Evolutionary conservation across 306 rosid genomes (phyloP).

Genomic region (Herpetospermum pedunculosum): DNA sequence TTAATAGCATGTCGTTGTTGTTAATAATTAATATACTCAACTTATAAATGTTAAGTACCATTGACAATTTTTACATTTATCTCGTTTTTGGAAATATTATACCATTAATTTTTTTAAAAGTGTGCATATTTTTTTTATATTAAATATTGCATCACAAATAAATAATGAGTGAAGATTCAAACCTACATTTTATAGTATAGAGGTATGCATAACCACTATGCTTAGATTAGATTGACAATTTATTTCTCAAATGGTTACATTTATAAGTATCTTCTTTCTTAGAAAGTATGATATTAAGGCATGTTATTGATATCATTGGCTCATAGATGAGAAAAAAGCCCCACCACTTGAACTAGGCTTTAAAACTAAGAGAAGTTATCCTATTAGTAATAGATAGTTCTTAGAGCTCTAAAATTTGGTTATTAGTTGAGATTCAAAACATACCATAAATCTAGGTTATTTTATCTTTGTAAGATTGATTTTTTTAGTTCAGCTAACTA

Average conservation of each 20-base stretch:
- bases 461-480: not conserved
- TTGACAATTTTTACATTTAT: too few relatives aligned
- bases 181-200: too few relatives aligned
- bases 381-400: not conserved
- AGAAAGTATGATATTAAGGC: not conserved
- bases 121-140: too few relatives aligned
- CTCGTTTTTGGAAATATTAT: too few relatives aligned
- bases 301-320: not conserved
- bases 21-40: too few relatives aligned
- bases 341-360: not conserved
- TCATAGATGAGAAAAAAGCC: not conserved
- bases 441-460: not conserved
- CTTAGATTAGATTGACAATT: too few relatives aligned
- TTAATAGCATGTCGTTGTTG: not conserved
- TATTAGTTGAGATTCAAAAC: not conserved
- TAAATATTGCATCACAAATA: too few relatives aligned
- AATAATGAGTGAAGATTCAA: too few relatives aligned
- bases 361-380: not conserved
- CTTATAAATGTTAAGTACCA: too few relatives aligned
- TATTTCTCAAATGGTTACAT: not conserved
- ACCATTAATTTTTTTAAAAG: too few relatives aligned
- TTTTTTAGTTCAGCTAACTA: too few relatives aligned
- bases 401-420: not conserved
- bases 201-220: too few relatives aligned
- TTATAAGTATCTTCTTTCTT: not conserved